Conservation (phyloP, 129 eudicot genomes). For the Flaveria ramosissima region DNA sequence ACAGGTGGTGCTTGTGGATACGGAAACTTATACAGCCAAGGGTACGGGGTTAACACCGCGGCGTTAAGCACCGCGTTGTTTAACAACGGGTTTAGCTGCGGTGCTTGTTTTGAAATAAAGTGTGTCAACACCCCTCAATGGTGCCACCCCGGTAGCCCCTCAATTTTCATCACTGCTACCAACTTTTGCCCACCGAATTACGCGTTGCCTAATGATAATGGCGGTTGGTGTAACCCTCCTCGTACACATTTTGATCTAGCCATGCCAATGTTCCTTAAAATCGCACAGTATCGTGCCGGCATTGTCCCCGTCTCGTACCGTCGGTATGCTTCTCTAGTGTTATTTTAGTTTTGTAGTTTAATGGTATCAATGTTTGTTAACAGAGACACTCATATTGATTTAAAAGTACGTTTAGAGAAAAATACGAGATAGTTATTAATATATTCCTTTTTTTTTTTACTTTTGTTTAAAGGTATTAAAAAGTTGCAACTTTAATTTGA, state of each 20-base stretch:
- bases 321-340: slow-evolving; percentile 43
- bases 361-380: too few relatives aligned
- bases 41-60: slow-evolving; percentile 89
- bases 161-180: slow-evolving; percentile 81
- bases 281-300: slow-evolving; percentile 90
- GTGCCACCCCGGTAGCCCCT: slow-evolving; percentile 93
- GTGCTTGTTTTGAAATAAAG: slow-evolving; percentile 78
- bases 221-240: slow-evolving; percentile 97
- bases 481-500: slow-evolving; percentile 3
- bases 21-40: slow-evolving; percentile 88
- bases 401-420: too few relatives aligned
- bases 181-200: slow-evolving; percentile 85
- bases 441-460: neutral
- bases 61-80: slow-evolving; percentile 82
- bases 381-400: too few relatives aligned
- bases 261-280: slow-evolving; percentile 88
- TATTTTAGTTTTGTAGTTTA: neutral
- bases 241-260: slow-evolving; percentile 87
- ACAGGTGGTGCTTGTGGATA: slow-evolving; percentile 94
- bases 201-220: slow-evolving; percentile 73
- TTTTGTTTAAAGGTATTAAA: neutral
- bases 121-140: slow-evolving; percentile 58
- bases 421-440: too few relatives aligned
- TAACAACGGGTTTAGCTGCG: slow-evolving; percentile 80
- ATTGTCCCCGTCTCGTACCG: slow-evolving; percentile 91